These are phyloP conservation scores for Oryza australiensis DNA, from an alignment of 176 grass and related monocot genomes.

Conservation along the genomic window DNA sequence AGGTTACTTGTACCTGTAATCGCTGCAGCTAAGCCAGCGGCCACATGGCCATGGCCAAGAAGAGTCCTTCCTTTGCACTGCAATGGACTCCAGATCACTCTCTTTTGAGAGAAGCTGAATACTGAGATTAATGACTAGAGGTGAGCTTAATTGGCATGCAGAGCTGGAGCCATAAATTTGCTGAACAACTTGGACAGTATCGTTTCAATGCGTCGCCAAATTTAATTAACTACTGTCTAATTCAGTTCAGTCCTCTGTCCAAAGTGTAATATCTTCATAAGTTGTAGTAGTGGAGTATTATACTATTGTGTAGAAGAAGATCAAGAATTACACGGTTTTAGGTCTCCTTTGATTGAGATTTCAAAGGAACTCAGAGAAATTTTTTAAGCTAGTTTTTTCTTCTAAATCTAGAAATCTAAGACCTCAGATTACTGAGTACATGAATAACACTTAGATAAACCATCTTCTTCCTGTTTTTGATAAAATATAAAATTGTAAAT, in stretches of 20 bases:
- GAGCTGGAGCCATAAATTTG: not conserved
- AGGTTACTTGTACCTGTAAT: not conserved
- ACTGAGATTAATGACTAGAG: not conserved
- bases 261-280: not conserved
- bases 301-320: no score
- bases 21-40: not conserved
- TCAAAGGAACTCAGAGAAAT: no score
- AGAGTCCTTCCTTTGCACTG: not conserved
- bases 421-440: no score
- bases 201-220: not conserved
- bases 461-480: no score
- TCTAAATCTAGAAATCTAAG: no score
- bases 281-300: no score
- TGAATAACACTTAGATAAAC: no score
- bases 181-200: not conserved
- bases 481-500: no score
- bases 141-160: not conserved
- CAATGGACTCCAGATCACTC: not conserved
- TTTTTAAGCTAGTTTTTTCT: no score
- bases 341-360: no score
- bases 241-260: not conserved
- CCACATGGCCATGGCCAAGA: not conserved
- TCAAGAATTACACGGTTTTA: no score
- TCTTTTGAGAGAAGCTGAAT: not conserved
- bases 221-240: not conserved